Conservation (phyloP, 2,329 filamentous ascomycete genomes). For the Sporothrix brunneoviolacea region DNA sequence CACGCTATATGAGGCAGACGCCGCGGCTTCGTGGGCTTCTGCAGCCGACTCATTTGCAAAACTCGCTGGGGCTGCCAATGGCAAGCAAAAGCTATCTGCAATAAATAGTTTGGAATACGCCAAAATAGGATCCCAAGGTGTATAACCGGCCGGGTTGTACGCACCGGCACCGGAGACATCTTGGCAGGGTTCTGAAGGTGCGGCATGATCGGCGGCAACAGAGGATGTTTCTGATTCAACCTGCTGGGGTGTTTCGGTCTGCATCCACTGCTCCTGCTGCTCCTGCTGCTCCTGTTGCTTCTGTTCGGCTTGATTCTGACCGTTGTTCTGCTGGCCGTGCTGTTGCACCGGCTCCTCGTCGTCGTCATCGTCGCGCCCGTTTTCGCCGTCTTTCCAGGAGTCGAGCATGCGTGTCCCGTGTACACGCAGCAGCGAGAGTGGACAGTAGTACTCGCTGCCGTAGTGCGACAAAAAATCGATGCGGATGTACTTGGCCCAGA, state of each 20-base stretch:
- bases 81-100: neutral
- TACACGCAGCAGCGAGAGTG: constrained; percentile 80
- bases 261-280: constrained; percentile 29
- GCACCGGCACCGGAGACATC: neutral
- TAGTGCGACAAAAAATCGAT: constrained; percentile 92
- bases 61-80: neutral
- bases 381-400: constrained; percentile 78
- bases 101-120: constrained; percentile 1
- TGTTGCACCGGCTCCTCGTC: constrained; percentile 36
- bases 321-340: neutral
- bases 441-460: constrained; percentile 95
- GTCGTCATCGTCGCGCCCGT: constrained; percentile 56
- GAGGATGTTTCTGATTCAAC: constrained; percentile 1
- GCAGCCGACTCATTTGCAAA: neutral
- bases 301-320: constrained; percentile 2
- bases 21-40: neutral
- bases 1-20: neutral
- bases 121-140: constrained; percentile 4
- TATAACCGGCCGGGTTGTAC: neutral
- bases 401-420: constrained; percentile 97
- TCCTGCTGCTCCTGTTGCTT: constrained; percentile 25
- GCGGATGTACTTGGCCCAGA: constrained; percentile 89
- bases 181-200: neutral
- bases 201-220: too few species aligned
- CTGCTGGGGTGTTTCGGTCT: constrained; percentile 25